Conservation (phyloP, 257 asterid genomes). For the Henckelia pumila region DNA sequence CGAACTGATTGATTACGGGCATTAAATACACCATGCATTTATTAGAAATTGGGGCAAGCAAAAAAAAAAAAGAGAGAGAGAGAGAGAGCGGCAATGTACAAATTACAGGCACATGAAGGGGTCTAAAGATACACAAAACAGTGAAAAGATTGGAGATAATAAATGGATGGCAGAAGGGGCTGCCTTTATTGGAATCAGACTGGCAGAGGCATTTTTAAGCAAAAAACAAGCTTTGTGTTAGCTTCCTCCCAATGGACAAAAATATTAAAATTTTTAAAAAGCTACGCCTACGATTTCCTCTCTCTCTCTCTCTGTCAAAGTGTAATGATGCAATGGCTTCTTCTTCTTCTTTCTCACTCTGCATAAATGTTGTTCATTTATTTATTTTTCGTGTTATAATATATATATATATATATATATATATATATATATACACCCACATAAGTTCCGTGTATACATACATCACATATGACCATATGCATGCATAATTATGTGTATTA, state of each 20-base stretch:
- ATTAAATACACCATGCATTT: slow-evolving; percentile 14
- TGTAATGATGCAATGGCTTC: background rate
- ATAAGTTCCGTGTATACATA: no score
- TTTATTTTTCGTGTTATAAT: no score
- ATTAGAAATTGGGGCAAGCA: slow-evolving; percentile 18
- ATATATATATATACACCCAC: no score
- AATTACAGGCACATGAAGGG: slow-evolving; percentile 14
- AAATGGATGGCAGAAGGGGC: slow-evolving; percentile 34
- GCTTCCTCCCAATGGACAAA: slow-evolving; percentile 9
- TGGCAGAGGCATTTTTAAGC: slow-evolving; percentile 44
- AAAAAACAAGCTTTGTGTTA: slow-evolving; percentile 25
- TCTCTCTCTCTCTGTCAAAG: background rate
- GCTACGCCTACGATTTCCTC: background rate
- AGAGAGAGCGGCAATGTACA: slow-evolving; percentile 22
- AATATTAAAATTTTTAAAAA: no score
- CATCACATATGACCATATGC: no score
- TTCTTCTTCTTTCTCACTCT: background rate
- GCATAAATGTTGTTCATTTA: no score
- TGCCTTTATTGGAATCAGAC: slow-evolving; percentile 48
- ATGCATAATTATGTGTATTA: no score
- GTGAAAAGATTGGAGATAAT: slow-evolving; percentile 62
- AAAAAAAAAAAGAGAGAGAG: no score
- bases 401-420: no score
- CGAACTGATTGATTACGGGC: background rate
- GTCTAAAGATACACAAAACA: slow-evolving; percentile 40